phyloP scores from a whole-genome alignment of 2,329 filamentous ascomycete genomes.

The Alternaria consortialis region DNA sequence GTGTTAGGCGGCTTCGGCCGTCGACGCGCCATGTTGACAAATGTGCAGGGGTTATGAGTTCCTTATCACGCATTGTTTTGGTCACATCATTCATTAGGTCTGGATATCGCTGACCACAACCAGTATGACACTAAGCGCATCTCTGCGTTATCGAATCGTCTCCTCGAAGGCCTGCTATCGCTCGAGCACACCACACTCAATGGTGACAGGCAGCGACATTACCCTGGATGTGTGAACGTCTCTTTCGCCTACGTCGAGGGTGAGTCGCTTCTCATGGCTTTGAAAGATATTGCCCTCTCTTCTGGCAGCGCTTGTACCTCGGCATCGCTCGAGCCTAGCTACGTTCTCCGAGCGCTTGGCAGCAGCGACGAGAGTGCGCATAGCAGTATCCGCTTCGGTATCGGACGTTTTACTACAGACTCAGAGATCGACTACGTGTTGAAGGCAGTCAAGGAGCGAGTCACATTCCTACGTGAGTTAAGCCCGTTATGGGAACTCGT shows the following conservation, averaged over 20 bases:
- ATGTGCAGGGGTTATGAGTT: conserved; percentile 73
- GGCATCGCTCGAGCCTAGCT: conserved; percentile 93
- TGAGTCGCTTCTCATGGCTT: conserved; percentile 95
- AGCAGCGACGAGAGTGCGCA: conserved; percentile 98
- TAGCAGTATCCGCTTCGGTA: conserved; percentile 96
- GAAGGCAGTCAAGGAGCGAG: conserved; percentile 89
- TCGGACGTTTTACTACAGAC: conserved; percentile 95
- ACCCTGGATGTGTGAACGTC: conserved; percentile 96
- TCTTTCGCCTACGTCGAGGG: conserved; percentile 99
- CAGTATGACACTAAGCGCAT: conserved; percentile 94
- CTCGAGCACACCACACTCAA: conserved; percentile 95
- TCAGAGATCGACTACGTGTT: conserved; percentile 96
- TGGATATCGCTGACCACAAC: conserved; percentile 22
- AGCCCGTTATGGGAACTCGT: conserved; percentile 98
- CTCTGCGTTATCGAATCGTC: conserved; percentile 79
- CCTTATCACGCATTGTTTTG: background rate
- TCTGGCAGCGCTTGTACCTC: conserved; percentile 98
- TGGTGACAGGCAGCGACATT: conserved; percentile 82
- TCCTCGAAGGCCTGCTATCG: conserved; percentile 81
- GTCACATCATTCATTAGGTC: background rate
- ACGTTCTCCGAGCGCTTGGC: conserved; percentile 91
- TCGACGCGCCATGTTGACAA: conserved; percentile 58
- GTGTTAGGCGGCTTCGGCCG: conserved; percentile 50
- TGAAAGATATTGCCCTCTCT: conserved; percentile 97
- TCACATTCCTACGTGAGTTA: conserved; percentile 91